Evolutionary conservation across 257 asterid species (phyloP), one percentile per base, ranked within the genome.

Genomic region (Oldenlandia corymbosa): DNA sequence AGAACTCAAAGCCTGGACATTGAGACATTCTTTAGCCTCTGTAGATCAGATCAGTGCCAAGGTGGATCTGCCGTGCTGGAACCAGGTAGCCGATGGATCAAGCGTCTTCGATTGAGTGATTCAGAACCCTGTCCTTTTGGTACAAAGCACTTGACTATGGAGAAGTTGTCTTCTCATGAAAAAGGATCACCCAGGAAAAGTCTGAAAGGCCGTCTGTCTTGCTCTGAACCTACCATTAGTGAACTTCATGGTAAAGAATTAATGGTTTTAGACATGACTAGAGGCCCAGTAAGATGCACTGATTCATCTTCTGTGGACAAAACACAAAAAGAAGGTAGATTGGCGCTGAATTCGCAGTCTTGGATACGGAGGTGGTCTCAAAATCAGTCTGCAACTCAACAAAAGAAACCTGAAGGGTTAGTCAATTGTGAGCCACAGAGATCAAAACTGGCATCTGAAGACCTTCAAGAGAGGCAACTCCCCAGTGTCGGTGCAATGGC

Each of bases 401-500:
- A 32, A 54, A 68, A 65, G 74, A 69, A 75, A 64, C 62, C 74
- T 17, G 82, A 78, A 65, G 52, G 66, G 3, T 65, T 46, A 17
- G 81, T 73, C 18, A 60, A 71, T 63, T 75, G 83, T 74, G 85
- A 79, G 53, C 88, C 86, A 23, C 82, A 59, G 55, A 68, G 67
- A 55, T 72, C 81, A 27, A 84, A 79, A 58, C 41, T 76, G 62
- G 68, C 75, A 26, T 9, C 53, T 23, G 78, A 80, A 69, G 77
- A 76, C 62, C 64, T 70, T 53, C 75, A 76, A 67, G 88, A 78
- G 73, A 77, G 80, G 79, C 94, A 84, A 74, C 78, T 86, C 68
- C 96, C 98, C 0, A 88, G 98, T 82, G 78, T 83, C 58, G 93
- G 83, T 42, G 95, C 95, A 21, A 84, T 91, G 95, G 98, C 96